Base-by-base conservation (phyloP, 345 rosid genomes). In the Isatis tinctoria region DNA sequence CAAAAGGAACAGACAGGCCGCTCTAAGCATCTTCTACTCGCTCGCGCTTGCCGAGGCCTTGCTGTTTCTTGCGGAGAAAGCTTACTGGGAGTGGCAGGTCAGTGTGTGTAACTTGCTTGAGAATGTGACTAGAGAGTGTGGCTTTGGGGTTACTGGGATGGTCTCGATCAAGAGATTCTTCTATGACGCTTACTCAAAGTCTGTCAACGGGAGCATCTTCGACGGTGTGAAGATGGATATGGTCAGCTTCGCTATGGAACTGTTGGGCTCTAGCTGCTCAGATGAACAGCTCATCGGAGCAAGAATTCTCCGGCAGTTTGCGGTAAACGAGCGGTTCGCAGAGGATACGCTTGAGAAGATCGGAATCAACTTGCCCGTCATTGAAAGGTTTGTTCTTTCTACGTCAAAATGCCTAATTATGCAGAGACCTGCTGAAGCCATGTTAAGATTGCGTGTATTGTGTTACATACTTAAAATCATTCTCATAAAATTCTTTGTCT, bases 161-260 rank as follows among this genome's bases (percentile, higher is more conserved):
- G 79, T 88, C 43, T 90, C 91, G 0, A 82, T 87, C 69, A 82
- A 65, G 74, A 83, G 97, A 65, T 91, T 91, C 81, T 94, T 91
- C 79, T 91, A 91, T 18, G 97, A 94, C 39, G 88, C 98, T 22
- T 94, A 89, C 75, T 91, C 97, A 0, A 88, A 80, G 71, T 91
- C 90, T 45, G 82, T 93, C 52, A 82, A 88, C 32, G 96, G 97
- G 33, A 89, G 94, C 73, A 87, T 93, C 60, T 91, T 93, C 49
- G 98, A 91, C 48, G 95, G 98, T 22, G 74, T 91, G 80, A 86
- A 85, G 75, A 93, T 93, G 98, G 97, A 93, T 73, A 79, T 91
- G 86, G 90, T 88, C 26, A 81, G 79, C 53, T 91, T 93, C 66
- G 87, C 85, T 9, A 87, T 83, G 84, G 98, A 93, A 44, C 85